Evolutionary conservation across 2,329 filamentous ascomycete species (phyloP), one percentile per base, ranked within the genome.

Genomic region (Chrysoporthe austroafricana): DNA sequence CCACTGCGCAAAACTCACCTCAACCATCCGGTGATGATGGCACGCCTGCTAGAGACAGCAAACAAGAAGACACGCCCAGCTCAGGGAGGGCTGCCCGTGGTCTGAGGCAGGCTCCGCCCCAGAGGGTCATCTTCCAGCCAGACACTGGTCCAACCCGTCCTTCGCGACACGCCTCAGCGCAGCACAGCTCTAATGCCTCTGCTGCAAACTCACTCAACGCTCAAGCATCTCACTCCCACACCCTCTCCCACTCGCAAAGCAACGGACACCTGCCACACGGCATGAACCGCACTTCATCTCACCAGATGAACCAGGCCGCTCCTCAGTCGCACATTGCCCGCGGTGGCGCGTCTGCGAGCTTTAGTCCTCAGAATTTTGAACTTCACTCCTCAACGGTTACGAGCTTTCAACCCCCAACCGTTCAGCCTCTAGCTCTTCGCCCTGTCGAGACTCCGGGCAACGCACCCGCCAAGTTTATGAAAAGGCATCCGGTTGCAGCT

Each of bases 111-210:
- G 92, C 92, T n/a, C 93, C 93, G 39, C 90, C 93, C 0, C 93
- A 94, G 75, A 86, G 93, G 70, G 89, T 94, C 63, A 89, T 96
- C 63, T 96, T 95, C 78, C 92, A 96, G 76, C 93, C 93, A 42
- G 93, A 96, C 73, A 89, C 89, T 2, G 86, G 86, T 11, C 82
- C 90, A 3, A 82, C 85, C 16, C 86, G 92, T 70, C 85, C 89
- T 72, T 87, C 85, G 8, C 86, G 91, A 64, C 87, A 91, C 71
- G 76, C 83, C 34, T 81, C 83, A 39, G 80, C 79, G 43, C 83
- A 86, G 26, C 79, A 84, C 34, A 74, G 72, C 14, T 48, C 63
- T 9, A 65, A n/a, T 16, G 5, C 43, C 11, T 50, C 63, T 9
- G 42, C 26, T 44, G 16, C 54, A 36, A 36, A 32, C 18, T 18